Evolutionary conservation across 2,329 filamentous ascomycete genomes (phyloP).

Genomic region (Coniella vitis): DNA sequence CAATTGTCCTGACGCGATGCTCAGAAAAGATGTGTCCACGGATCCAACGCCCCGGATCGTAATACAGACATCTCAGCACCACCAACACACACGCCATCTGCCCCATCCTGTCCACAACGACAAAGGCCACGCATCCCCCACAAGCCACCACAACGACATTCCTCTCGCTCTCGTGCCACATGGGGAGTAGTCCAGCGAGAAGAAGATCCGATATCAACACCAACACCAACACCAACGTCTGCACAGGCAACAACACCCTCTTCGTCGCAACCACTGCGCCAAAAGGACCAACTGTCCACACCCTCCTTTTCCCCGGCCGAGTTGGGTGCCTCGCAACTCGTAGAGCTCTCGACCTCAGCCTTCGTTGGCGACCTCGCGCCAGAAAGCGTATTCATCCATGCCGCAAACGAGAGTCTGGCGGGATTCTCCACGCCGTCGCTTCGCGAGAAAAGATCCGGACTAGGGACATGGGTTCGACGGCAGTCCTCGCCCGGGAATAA

Average conservation of each 20-base stretch:
- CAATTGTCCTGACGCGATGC: no score
- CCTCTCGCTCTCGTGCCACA: no score
- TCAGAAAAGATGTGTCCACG: conserved; percentile 23
- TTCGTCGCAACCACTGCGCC: no score
- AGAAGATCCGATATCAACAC: no score
- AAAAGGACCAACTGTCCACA: no score
- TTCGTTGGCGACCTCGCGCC: conserved; percentile 25
- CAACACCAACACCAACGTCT: no score
- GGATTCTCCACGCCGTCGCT: background rate
- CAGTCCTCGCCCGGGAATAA: conserved; percentile 29
- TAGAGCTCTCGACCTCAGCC: conserved; percentile 30
- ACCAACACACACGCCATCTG: background rate
- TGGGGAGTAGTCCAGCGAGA: no score
- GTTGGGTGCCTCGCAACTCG: conserved; percentile 21
- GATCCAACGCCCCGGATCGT: background rate
- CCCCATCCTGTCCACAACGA: no score
- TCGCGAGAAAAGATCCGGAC: conserved; percentile 5
- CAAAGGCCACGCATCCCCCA: no score
- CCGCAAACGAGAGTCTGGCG: conserved; percentile 11
- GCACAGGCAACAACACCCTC: no score
- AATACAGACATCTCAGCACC: no score
- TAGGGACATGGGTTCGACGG: conserved; percentile 16
- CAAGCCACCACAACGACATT: no score
- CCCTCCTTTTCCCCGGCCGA: conserved; percentile 20
- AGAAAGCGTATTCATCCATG: conserved; percentile 26